Conservation (phyloP, 306 rosid species). For the Vigna nakashimae region DNA sequence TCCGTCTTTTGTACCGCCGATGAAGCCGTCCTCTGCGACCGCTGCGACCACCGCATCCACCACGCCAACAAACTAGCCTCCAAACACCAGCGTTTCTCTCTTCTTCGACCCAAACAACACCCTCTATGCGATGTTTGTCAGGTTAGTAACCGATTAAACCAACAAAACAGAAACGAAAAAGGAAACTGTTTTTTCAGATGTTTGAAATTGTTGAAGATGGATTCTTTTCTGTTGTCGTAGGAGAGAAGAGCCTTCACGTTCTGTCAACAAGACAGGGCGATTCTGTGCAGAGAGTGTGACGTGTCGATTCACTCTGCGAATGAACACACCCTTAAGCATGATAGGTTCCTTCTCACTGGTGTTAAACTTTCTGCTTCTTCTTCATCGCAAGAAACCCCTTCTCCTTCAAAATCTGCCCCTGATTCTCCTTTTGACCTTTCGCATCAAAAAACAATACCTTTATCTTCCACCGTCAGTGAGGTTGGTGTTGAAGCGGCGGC, state of each 20-base stretch:
- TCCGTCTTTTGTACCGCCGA: slow-evolving; percentile 92
- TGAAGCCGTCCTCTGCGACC: slow-evolving; percentile 86
- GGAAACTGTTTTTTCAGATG: not conserved
- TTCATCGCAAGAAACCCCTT: not conserved
- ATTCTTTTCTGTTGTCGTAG: slow-evolving; percentile 39
- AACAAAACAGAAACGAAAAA: too few species aligned
- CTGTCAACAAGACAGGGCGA: slow-evolving; percentile 91
- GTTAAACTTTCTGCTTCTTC: slow-evolving; percentile 64
- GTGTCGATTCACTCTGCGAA: slow-evolving; percentile 71
- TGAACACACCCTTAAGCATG: slow-evolving; percentile 80
- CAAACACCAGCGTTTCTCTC: slow-evolving; percentile 91
- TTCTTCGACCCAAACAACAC: slow-evolving; percentile 54
- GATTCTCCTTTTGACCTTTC: slow-evolving; percentile 30
- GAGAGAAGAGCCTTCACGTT: slow-evolving; percentile 79
- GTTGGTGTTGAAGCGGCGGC: slow-evolving; percentile 35
- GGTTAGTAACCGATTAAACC: slow-evolving; percentile 26
- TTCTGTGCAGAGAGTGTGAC: slow-evolving; percentile 86
- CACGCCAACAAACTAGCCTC: slow-evolving; percentile 95
- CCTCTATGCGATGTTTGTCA: slow-evolving; percentile 86
- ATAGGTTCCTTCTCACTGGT: slow-evolving; percentile 81
- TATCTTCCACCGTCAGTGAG: not conserved
- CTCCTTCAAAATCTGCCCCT: slow-evolving; percentile 13
- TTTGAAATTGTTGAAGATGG: not conserved
- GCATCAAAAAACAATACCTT: slow-evolving; percentile 30
- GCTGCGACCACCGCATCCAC: slow-evolving; percentile 93